phyloP scores from a whole-genome alignment of 192 early-diverging fungal species.

The Rhizophagus sp. region DNA sequence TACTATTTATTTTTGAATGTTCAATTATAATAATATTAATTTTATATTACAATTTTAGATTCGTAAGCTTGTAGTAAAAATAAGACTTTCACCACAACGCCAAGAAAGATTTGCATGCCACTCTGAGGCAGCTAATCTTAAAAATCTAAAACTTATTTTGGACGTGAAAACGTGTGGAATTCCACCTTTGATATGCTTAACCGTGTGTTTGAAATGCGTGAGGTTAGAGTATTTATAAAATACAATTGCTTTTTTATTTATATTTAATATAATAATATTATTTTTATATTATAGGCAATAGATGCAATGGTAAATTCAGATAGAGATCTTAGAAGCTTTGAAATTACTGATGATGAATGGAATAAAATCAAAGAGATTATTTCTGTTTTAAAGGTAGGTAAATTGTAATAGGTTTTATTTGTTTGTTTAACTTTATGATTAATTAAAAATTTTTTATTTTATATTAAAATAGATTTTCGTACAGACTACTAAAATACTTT shows the following conservation, averaged over 20 bases:
- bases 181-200: background rate
- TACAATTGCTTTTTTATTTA: too few species aligned
- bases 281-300: background rate
- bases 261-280: too few species aligned
- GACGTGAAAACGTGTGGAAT: background rate
- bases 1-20: background rate
- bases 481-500: constrained; percentile 4
- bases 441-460: too few species aligned
- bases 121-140: background rate
- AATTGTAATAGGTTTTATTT: too few species aligned
- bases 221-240: background rate
- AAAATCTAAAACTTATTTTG: background rate
- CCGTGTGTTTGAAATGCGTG: background rate
- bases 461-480: background rate
- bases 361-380: too few species aligned
- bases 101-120: background rate
- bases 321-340: background rate
- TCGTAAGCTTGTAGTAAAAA: constrained; percentile 2
- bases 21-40: too few species aligned
- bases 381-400: too few species aligned
- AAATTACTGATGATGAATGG: too few species aligned
- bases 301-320: background rate
- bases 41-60: background rate
- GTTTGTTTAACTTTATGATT: too few species aligned
- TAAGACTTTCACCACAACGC: constrained; percentile 3